Evolutionary conservation across 192 early-diverging fungal species (phyloP).

Genomic region (Blastocladiella britannica): DNA sequence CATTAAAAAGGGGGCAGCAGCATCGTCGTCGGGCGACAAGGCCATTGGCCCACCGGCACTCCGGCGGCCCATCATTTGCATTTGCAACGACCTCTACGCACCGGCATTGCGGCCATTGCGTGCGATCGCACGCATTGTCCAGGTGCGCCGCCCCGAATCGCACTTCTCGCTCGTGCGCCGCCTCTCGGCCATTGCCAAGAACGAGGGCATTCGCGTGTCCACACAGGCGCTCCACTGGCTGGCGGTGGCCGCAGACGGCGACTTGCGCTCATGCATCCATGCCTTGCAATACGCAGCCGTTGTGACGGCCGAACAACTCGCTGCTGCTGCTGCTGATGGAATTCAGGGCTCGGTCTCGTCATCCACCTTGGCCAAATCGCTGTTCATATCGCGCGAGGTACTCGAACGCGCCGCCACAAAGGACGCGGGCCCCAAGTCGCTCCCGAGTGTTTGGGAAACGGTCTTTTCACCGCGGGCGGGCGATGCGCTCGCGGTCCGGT

Average conservation of each 20-base stretch:
- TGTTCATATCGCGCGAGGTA: conserved; percentile 11
- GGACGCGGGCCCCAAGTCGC: conserved; percentile 51
- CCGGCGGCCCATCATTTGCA: conserved; percentile 86
- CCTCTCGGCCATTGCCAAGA: conserved; percentile 56
- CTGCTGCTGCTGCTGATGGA: background rate
- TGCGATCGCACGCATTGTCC: conserved; percentile 45
- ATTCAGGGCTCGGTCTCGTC: too few relatives aligned
- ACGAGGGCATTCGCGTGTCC: conserved; percentile 52
- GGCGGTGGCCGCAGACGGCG: conserved; percentile 57
- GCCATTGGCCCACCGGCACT: too few relatives aligned
- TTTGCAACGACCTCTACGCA: conserved; percentile 93
- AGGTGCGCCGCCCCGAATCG: conserved; percentile 43
- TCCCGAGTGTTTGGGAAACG: conserved; percentile 65
- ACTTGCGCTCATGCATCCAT: conserved; percentile 73
- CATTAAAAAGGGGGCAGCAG: conserved; percentile 10
- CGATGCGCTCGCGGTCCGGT: conserved; percentile 4
- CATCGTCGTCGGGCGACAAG: conserved; percentile 8
- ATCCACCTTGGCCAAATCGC: background rate
- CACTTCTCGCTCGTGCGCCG: conserved; percentile 42
- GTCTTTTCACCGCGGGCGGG: conserved; percentile 37
- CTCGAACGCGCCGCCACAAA: conserved; percentile 45
- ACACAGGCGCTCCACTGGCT: conserved; percentile 50
- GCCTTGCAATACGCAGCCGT: conserved; percentile 43
- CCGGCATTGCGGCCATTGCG: conserved; percentile 69
- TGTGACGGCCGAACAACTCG: background rate